Percentiles rank a stretch among this genome's conserved stretches.
These are phyloP conservation scores for Nakazawaea wyomingensis DNA, from an alignment of 805 yeast genomes.

Conservation along the genomic window DNA sequence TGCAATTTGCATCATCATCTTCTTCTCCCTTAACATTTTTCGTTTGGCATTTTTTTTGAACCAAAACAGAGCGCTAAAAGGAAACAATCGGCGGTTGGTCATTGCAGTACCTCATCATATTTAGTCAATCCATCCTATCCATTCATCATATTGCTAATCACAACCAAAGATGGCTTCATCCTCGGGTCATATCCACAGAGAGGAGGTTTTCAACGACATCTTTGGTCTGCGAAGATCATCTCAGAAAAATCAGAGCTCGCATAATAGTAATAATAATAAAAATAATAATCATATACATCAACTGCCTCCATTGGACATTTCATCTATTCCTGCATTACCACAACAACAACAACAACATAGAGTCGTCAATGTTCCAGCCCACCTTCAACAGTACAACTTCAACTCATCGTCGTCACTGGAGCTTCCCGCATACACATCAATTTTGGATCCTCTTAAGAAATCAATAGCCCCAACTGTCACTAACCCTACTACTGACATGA, in stretches of 20 bases:
- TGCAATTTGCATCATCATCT: too few species aligned
- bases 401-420: background rate
- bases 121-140: background rate
- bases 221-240: conserved; percentile 24
- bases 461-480: background rate
- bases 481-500: too few species aligned
- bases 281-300: too few species aligned
- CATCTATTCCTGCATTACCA: conserved; percentile 16
- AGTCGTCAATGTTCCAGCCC: conserved; percentile 3
- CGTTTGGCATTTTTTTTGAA: background rate
- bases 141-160: too few species aligned
- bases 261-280: too few species aligned
- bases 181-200: conserved; percentile 16
- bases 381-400: conserved; percentile 3
- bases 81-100: background rate
- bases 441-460: conserved; percentile 3
- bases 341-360: conserved; percentile 13
- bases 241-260: background rate
- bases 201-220: conserved; percentile 26
- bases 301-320: conserved; percentile 12
- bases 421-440: background rate
- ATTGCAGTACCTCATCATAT: background rate
- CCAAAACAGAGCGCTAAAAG: too few species aligned
- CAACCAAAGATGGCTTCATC: conserved; percentile 2
- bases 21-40: background rate